Evolutionary conservation across 306 rosid genomes (phyloP), one percentile per base, ranked within the genome.

Genomic region (Vigna hirtella): DNA sequence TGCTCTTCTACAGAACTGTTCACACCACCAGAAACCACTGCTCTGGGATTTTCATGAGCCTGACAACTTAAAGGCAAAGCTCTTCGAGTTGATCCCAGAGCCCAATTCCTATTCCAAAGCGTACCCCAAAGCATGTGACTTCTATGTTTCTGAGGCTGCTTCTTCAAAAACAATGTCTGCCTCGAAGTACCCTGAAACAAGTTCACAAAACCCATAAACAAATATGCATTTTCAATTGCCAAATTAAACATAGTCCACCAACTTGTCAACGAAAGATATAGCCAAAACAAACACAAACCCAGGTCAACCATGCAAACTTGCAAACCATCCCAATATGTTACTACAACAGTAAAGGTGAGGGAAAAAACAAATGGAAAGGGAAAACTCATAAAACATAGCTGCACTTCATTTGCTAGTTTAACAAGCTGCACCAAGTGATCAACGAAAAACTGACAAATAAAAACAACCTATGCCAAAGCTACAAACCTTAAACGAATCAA

Each of bases 141-240:
- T 47, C 79, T 87, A 50, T 70, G 73, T 16, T 77, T 82, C 20
- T 61, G 79, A 69, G 87, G 80, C 66, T 79, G 77, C 40, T 87
- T 80, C 40, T 28, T 73, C 48, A 88, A 62, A 78, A 89, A 62
- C 72, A 86, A 72, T 62, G 65, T 86, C 49, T 89, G 84, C 49
- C 84, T 55, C 16, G 76, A 53, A 4, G 87, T 77, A 70, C 96
- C 96, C 96, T 92, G 87, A 51, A 72, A 81, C 84, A 75, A 79
- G 57, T 70, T 30, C 61, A 36, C 42, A 72, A 50, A 74, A 18
- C 56, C 14, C 40, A 73, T 55, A 36, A 66, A 26, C 34, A 64
- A 45, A 77, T 17, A 12, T 50, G 40, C 47, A 61, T 16, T 26
- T 57, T 10, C 15, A 45, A 12, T 45, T 12, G 15, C 15, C 16